phyloP scores from a whole-genome alignment of 2,329 filamentous ascomycete species.

The Fusarium tupiense region DNA sequence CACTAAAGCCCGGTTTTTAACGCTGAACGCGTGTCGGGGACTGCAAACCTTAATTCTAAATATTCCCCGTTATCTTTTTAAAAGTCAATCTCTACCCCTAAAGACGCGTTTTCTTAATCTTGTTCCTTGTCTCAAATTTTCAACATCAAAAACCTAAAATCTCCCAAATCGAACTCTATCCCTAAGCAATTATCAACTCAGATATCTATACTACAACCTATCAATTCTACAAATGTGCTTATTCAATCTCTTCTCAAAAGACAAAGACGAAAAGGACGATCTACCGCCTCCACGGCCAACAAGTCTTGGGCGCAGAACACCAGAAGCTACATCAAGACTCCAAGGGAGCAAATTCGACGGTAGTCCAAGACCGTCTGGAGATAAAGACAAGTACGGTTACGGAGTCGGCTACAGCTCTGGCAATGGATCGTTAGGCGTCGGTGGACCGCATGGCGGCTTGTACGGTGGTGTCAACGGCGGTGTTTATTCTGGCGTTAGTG shows the following conservation, averaged over 20 bases:
- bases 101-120: not conserved
- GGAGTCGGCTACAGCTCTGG: slow-evolving; percentile 14
- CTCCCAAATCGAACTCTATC: rapidly evolving
- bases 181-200: rapidly evolving
- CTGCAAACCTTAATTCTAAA: slow-evolving; percentile 15
- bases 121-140: not conserved
- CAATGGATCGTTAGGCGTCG: slow-evolving; percentile 4
- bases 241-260: slow-evolving; percentile 29
- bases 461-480: slow-evolving; percentile 31
- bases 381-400: not conserved
- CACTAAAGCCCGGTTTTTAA: not conserved
- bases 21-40: slow-evolving; percentile 7
- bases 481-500: slow-evolving; percentile 16
- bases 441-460: slow-evolving; percentile 9
- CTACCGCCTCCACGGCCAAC: slow-evolving; percentile 9
- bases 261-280: slow-evolving; percentile 3
- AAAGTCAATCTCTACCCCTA: not conserved
- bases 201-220: not conserved
- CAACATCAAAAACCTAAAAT: not conserved
- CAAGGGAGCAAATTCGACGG: slow-evolving; percentile 17
- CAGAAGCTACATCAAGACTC: slow-evolving; percentile 25
- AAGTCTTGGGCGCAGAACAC: slow-evolving; percentile 19
- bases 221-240: slow-evolving; percentile 5
- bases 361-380: slow-evolving; percentile 8
- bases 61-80: not conserved